Conservation (phyloP, 2,329 filamentous ascomycete genomes). For the Lachnellula subtilissima region DNA sequence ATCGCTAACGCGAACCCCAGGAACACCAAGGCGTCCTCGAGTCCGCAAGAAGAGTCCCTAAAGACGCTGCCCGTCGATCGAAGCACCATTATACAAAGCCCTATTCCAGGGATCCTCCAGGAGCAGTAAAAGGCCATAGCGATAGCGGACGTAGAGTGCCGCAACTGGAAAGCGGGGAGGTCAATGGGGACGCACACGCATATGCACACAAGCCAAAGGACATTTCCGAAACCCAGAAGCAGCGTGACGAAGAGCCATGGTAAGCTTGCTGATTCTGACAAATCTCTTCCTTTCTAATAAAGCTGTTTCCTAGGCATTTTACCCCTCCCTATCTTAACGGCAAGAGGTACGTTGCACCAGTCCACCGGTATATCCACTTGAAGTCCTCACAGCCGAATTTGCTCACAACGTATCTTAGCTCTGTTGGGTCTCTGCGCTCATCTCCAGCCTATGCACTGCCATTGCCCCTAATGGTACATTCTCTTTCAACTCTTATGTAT, state of each 20-base stretch:
- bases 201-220: constrained; percentile 3
- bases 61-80: too few species aligned
- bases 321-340: not conserved
- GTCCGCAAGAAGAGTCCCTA: not conserved
- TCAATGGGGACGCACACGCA: not conserved
- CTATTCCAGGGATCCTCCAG: not conserved
- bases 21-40: not conserved
- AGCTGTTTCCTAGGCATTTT: not conserved
- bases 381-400: not conserved
- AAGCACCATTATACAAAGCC: not conserved
- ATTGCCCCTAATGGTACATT: not conserved
- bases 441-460: not conserved
- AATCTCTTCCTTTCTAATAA: not conserved
- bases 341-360: not conserved
- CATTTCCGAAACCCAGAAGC: not conserved
- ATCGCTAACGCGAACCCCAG: constrained; percentile 1
- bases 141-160: not conserved
- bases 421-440: not conserved
- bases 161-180: not conserved
- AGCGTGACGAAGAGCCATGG: not conserved
- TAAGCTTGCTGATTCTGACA: not conserved
- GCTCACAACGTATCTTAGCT: not conserved
- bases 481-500: not conserved
- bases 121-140: not conserved
- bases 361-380: not conserved